Evolutionary conservation across 2,329 filamentous ascomycete genomes (phyloP).

Genomic region (Thielaviopsis musarum): DNA sequence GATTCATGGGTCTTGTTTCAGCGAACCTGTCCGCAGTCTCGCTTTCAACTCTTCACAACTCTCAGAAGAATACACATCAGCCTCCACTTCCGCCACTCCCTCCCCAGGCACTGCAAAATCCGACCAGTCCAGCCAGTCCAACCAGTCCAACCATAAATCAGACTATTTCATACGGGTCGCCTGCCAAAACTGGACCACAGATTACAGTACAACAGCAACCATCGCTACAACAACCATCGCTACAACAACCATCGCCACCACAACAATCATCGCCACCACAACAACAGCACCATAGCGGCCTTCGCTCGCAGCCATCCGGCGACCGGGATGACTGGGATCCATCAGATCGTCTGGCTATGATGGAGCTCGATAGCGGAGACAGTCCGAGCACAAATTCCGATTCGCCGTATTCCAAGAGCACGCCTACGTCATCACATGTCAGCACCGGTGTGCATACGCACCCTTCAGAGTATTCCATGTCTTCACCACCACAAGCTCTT

Average conservation of each 20-base stretch:
- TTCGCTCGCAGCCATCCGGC: conserved; percentile 5
- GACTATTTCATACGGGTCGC: conserved; percentile 12
- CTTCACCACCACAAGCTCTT: conserved; percentile 5
- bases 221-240: neutral
- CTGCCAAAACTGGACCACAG: neutral
- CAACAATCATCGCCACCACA: neutral
- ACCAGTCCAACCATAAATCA: neutral
- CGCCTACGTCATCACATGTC: conserved; percentile 2
- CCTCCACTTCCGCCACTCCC: conserved; percentile 11
- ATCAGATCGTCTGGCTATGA: conserved; percentile 17
- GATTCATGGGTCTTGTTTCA: conserved; percentile 10
- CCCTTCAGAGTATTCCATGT: conserved; percentile 11
- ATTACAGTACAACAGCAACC: no score
- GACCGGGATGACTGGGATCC: conserved; percentile 19
- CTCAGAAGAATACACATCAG: neutral
- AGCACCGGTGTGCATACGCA: conserved; percentile 7
- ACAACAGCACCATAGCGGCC: neutral
- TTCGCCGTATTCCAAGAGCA: conserved; percentile 11
- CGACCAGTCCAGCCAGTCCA: neutral
- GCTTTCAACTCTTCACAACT: conserved; percentile 1
- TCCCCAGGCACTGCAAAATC: neutral
- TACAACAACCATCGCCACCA: neutral
- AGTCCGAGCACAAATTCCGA: conserved; percentile 16
- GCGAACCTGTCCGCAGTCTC: conserved; percentile 12
- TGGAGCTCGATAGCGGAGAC: conserved; percentile 13